Percentiles rank a stretch among this genome's conserved stretches.
These are phyloP conservation scores for Plantago elongata DNA, from an alignment of 257 asterid genomes.

Conservation along the genomic window DNA sequence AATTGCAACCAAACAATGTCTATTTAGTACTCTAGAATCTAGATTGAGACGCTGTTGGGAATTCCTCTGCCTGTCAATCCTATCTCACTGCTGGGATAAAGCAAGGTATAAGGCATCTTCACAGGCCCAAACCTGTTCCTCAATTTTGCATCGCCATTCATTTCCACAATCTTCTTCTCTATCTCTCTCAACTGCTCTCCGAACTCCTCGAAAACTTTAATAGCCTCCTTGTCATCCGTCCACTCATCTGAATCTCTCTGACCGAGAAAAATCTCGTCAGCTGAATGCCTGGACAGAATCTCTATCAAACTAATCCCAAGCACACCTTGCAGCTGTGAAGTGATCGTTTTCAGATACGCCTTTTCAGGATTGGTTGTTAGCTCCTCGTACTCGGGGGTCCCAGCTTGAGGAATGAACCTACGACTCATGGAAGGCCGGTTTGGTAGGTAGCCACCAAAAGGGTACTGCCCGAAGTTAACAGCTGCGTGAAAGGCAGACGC, in stretches of 20 bases:
- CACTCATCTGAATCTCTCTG: constrained; percentile 55
- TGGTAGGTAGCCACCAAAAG: constrained; percentile 60
- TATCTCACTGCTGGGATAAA: constrained; percentile 44
- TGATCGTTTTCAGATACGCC: constrained; percentile 57
- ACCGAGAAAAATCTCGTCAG: constrained; percentile 64
- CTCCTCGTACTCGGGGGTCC: constrained; percentile 57
- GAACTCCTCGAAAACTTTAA: constrained; percentile 47
- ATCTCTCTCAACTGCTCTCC: constrained; percentile 40
- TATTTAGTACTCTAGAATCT: not conserved
- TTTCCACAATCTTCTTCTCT: constrained; percentile 34
- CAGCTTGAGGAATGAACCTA: constrained; percentile 54
- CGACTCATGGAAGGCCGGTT: constrained; percentile 67
- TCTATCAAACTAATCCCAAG: constrained; percentile 64
- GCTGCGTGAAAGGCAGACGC: constrained; percentile 85
- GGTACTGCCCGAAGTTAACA: constrained; percentile 62
- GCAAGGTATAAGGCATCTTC: constrained; percentile 63
- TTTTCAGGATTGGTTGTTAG: constrained; percentile 54
- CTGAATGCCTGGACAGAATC: constrained; percentile 62
- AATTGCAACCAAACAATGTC: not conserved
- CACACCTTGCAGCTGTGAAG: constrained; percentile 47
- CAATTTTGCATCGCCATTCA: constrained; percentile 44
- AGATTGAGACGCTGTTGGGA: constrained; percentile 66
- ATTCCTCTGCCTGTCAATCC: constrained; percentile 76
- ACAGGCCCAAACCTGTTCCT: constrained; percentile 63
- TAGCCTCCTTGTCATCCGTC: constrained; percentile 47